Evolutionary conservation across 2,329 filamentous ascomycete species (phyloP).

Genomic region (Lachnellula suecica): DNA sequence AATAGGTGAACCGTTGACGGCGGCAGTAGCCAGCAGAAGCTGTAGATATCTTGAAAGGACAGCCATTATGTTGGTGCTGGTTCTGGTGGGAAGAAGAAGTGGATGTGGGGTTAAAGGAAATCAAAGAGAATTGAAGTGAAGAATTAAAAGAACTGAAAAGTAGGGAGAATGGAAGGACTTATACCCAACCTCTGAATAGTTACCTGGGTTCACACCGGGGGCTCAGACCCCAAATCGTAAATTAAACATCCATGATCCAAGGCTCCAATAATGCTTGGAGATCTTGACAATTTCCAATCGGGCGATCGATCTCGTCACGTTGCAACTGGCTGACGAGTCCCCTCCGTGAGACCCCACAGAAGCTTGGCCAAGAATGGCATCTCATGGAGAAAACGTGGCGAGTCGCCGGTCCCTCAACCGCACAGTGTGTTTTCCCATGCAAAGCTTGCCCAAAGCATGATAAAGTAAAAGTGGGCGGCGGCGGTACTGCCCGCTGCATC

Average conservation of each 20-base stretch:
- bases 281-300: not conserved
- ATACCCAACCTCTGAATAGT: not conserved
- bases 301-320: not conserved
- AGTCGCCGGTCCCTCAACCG: not conserved
- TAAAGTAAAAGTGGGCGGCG: not conserved
- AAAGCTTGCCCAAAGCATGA: not conserved
- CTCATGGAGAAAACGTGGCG: not conserved
- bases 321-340: not conserved
- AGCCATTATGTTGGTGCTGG: slow-evolving; percentile 20
- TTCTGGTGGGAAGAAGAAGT: too few species aligned
- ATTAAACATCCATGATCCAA: not conserved
- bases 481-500: not conserved
- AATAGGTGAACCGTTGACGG: slow-evolving; percentile 22
- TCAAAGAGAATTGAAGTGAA: too few species aligned
- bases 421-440: not conserved
- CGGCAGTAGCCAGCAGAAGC: slow-evolving; percentile 14
- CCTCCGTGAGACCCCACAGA: too few species aligned
- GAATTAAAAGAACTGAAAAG: not conserved
- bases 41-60: slow-evolving; percentile 16
- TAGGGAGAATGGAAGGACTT: not conserved
- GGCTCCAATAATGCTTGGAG: not conserved
- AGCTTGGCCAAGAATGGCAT: not conserved
- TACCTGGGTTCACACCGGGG: not conserved
- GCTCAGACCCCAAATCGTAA: not conserved
- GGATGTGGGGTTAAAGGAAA: too few species aligned